These are phyloP conservation scores for Physcomitrellopsis africana DNA, from an alignment of 225 moss, liverwort and hornwort genomes.

Conservation along the genomic window DNA sequence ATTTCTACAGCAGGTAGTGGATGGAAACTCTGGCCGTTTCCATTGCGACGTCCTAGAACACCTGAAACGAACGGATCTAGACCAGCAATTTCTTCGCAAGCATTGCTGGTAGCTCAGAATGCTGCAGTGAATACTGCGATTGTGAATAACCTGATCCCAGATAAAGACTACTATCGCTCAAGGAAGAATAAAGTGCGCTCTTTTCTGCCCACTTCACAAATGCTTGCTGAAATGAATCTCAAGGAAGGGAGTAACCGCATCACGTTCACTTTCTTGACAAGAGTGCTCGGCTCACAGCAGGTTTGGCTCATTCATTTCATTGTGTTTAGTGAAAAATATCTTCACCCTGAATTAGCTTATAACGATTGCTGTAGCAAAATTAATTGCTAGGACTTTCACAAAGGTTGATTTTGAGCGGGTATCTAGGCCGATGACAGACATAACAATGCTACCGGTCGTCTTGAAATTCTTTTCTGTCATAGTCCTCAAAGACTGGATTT, in stretches of 20 bases:
- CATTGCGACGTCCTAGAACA: conserved; percentile 63
- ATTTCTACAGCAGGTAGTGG: conserved; percentile 62
- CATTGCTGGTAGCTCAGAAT: conserved; percentile 61
- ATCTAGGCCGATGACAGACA: neutral
- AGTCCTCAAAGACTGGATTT: neutral
- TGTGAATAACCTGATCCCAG: conserved; percentile 63
- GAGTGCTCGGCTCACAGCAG: conserved; percentile 95
- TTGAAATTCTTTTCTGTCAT: conserved; percentile 9
- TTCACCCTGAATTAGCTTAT: conserved; percentile 15
- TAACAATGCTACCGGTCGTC: neutral
- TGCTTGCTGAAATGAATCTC: conserved; percentile 86
- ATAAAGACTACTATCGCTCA: conserved; percentile 71
- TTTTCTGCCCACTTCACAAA: conserved; percentile 85
- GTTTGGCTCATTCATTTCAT: conserved; percentile 42
- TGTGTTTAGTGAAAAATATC: neutral
- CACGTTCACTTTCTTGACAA: conserved; percentile 87
- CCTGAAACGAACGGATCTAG: conserved; percentile 53
- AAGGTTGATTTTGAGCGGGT: neutral
- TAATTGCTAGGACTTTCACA: neutral
- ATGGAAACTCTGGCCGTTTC: conserved; percentile 89
- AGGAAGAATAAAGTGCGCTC: conserved; percentile 80
- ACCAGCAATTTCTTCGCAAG: conserved; percentile 57
- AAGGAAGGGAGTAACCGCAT: conserved; percentile 94
- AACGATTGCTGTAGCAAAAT: neutral
- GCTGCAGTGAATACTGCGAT: conserved; percentile 67